Base-by-base conservation (phyloP, 2,329 filamentous ascomycete species). In the Claviceps capensis region DNA sequence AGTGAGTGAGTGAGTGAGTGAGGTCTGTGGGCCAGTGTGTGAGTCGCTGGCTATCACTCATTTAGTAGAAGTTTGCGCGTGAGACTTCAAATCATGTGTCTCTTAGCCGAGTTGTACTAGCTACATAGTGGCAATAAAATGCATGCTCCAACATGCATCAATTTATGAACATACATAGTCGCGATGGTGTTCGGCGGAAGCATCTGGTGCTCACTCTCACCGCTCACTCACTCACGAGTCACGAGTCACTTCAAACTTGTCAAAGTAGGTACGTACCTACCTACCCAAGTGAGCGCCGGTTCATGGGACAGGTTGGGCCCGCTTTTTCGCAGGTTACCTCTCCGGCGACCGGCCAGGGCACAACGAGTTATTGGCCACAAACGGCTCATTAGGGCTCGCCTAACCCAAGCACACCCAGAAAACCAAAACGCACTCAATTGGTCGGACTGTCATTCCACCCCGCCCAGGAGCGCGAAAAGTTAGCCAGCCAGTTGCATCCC, bases 301-400 rank as follows among this genome's bases (percentile, higher is more conserved):
- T 26, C 1, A 26, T 26, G 53, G 50, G 52, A 48, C 11, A 36
- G 16, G n/a, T 5, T 3, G 17, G 55, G 14, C 50, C 57, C 55
- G 52, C 55, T 45, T 44, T 47, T 53, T n/a, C 34, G 8, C 41
- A 23, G 36, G 36, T 22, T 56, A 54, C 56, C 60, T 57, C 26
- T 53, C 47, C 52, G 19, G 19, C 19, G 19, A 2, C 19, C 19
- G 49, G 48, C 56, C 55, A 61, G 56, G 54, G 55, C 54, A 58
- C 37, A 46, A 34, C 26, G n/a, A 52, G 37, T 53, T 45, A 53
- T 52, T 51, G 52, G 49, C 52, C 54, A 57, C 56, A 56, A 53
- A 54, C 47, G 47, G 40, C 23, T 22, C 50, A 58, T 65, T 65
- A 65, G 63, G 63, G 63, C 63, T 65, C 62, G 61, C 56, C 58